A percentile compares a stretch with the other conserved stretches of the same genome.
These are phyloP conservation scores for Amanita rubescens DNA, from an alignment of 768 basidiomycete genomes.

Conservation along the genomic window DNA sequence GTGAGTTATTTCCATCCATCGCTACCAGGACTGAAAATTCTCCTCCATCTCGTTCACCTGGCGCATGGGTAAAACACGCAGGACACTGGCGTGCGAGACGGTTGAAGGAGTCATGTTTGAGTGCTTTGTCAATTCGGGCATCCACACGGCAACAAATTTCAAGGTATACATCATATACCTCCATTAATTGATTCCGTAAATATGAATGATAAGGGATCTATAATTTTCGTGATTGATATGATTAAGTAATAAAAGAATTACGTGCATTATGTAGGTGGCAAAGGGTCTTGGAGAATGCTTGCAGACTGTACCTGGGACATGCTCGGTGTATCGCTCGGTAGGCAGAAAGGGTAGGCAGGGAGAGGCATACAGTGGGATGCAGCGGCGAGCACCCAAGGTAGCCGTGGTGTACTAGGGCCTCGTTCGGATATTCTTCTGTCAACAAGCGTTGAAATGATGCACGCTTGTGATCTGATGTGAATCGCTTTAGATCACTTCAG, in stretches of 20 bases:
- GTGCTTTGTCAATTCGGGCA: conserved; percentile 11
- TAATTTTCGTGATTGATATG: neutral
- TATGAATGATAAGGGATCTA: conserved; percentile 8
- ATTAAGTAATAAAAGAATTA: neutral
- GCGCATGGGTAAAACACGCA: too few species aligned
- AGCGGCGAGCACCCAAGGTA: too few species aligned
- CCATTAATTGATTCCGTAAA: conserved; percentile 20
- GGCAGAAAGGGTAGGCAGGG: neutral
- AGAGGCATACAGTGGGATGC: too few species aligned
- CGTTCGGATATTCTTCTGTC: too few species aligned
- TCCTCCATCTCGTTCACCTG: too few species aligned
- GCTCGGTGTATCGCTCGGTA: conserved; percentile 9
- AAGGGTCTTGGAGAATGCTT: conserved; percentile 19
- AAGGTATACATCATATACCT: conserved; percentile 30
- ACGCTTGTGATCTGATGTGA: too few species aligned
- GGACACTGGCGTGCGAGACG: too few species aligned
- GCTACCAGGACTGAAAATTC: too few species aligned
- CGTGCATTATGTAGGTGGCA: conserved; percentile 18
- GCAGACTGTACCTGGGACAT: conserved; percentile 17
- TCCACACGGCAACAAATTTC: conserved; percentile 16
- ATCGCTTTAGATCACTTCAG: too few species aligned
- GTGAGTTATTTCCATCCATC: too few species aligned
- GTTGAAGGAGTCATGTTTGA: conserved; percentile 12
- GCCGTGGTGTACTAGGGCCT: too few species aligned
- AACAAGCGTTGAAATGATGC: too few species aligned